Percentiles rank a stretch among this genome's conserved stretches.
Evolutionary conservation across 108 stramenopile species (phyloP).

Genomic region (Craspedostauros australis): DNA sequence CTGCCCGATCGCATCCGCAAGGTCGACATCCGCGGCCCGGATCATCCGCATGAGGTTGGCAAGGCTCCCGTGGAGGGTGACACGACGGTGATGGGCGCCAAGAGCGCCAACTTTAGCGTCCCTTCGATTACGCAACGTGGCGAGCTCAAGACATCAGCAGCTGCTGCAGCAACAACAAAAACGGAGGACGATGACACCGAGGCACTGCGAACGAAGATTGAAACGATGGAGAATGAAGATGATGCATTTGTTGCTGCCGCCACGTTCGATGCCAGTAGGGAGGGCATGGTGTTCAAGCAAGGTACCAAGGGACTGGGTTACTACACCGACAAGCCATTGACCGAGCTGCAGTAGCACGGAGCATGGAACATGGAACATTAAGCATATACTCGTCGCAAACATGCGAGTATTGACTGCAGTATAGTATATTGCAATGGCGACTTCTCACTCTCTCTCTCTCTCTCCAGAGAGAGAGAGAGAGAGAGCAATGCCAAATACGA

Average conservation of each 20-base stretch:
- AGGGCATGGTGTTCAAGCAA: constrained; percentile 17
- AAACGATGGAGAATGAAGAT: constrained; percentile 1
- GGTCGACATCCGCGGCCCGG: constrained; percentile 20
- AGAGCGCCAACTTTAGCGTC: constrained; percentile 13
- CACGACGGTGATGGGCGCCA: constrained; percentile 20
- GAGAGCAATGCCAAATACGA: no score
- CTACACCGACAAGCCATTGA: constrained; percentile 1
- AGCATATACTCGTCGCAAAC: background rate
- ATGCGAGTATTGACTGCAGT: background rate
- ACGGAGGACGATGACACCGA: background rate
- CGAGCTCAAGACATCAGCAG: no score
- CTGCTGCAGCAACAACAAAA: no score
- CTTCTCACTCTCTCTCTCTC: no score
- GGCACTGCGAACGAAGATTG: background rate
- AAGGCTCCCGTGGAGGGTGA: constrained; percentile 29
- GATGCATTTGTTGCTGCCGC: constrained; percentile 3
- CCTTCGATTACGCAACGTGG: constrained; percentile 15
- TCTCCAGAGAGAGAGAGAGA: no score
- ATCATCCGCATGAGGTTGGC: constrained; percentile 30
- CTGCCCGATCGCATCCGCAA: constrained; percentile 17
- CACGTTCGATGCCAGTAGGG: background rate
- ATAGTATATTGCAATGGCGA: background rate
- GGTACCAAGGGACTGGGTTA: constrained; percentile 21
- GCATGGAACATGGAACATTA: background rate
- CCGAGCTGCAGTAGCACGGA: background rate